Base-by-base conservation (phyloP, 2,329 filamentous ascomycete genomes). In the Didymosphaeria variabile region DNA sequence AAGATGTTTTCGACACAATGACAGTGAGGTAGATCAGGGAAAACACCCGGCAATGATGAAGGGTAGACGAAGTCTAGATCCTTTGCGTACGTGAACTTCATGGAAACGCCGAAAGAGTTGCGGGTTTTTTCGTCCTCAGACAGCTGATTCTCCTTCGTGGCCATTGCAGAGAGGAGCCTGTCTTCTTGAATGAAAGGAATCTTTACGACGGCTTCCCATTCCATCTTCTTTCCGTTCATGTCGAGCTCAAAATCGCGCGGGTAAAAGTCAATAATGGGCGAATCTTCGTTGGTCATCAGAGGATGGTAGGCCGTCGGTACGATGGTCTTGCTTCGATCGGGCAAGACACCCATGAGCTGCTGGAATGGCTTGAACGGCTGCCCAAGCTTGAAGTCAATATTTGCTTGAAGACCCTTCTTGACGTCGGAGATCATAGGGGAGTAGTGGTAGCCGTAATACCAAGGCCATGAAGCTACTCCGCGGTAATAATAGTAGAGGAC, bases 171-270 rank as follows among this genome's bases (percentile, higher is more conserved):
- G 58, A 99, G 84, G 2, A 99, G 83, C 29, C 95, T 88, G 71
- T 90, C 88, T 77, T 99, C 94, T 60, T 99, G 93, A 65, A 99
- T 99, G 79, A 99, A 99, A 0, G 95, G 95, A 73, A 99, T 99
- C 79, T 98, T 99, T 66, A 99, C 93, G 40, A 99, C 94, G 31
- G 95, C 95, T 77, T 99, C 95, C 95, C 95, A 99, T 66, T 99
- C 96, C 91, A 97, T 96, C 82, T 97, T 99, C 83, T 99, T 99
- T 61, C 95, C 96, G 71, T 99, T 98, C 95, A 99, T 98, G 76
- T 99, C 96, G 44, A 99, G 85, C 67, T 96, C 93, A 72, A 99
- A 99, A 71, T 99, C 95, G 70, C 94, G 88, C 2, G 95, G 95
- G 72, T 99, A 99, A 77, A 99, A 99, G 76, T 99, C 95, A 72